phyloP scores from a whole-genome alignment of 2,329 filamentous ascomycete genomes.

The Xylaria sp. region DNA sequence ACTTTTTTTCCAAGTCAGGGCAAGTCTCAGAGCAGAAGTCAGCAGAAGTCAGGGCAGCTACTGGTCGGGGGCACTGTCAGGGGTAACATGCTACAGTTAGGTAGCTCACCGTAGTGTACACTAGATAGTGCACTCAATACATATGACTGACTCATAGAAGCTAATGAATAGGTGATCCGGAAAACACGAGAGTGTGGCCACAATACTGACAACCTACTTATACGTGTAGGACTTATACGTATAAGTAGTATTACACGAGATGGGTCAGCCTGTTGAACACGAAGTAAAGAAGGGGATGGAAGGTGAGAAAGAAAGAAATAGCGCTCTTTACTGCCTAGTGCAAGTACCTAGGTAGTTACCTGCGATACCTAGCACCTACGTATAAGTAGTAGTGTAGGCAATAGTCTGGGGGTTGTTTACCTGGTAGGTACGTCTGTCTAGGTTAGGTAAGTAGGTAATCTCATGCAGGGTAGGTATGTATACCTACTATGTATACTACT shows the following conservation, averaged over 20 bases:
- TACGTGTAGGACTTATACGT: not conserved
- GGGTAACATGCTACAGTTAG: no score
- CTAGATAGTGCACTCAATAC: no score
- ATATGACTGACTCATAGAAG: not conserved
- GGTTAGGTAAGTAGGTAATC: not conserved
- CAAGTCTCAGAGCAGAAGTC: not conserved
- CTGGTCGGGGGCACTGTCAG: no score
- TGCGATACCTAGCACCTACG: no score
- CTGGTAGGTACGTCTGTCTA: not conserved
- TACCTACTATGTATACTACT: no score
- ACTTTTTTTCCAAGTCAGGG: not conserved
- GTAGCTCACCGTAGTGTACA: no score
- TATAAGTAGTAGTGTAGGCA: no score
- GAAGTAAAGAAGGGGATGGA: not conserved
- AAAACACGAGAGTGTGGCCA: conserved; percentile 15
- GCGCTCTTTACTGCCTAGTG: no score
- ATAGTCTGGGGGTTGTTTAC: no score
- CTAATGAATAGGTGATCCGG: not conserved
- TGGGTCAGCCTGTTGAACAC: not conserved
- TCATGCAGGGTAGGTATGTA: not conserved
- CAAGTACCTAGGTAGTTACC: no score
- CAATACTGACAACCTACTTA: not conserved
- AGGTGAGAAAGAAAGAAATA: not conserved
- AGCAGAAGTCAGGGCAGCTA: not conserved
- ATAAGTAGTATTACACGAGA: not conserved